Base-by-base conservation (phyloP, 1,284 basidiomycete species). In the Rugosomyces carneus region DNA sequence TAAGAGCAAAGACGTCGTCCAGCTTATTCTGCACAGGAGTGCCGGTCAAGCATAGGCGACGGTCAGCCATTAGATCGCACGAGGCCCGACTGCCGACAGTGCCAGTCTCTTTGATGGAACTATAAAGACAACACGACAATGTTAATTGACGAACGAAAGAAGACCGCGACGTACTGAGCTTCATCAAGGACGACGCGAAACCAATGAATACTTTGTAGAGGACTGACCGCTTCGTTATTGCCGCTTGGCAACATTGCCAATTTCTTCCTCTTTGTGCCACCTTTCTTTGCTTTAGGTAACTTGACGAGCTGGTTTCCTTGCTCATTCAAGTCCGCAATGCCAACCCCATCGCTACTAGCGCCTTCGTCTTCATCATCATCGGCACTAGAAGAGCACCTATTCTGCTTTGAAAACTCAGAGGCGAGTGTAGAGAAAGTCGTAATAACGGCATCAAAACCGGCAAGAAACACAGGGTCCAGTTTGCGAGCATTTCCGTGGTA, bases 21-120 rank as follows among this genome's bases (percentile, higher is more conserved):
- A 99, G 80, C 62, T 94, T 94, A 75, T 99, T 99, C 70, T 99
- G 96, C 36, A 99, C 92, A 0, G 96, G 96, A 5, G 96, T 99
- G 50, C 96, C 96, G 7, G 95, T 97, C 32, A 99, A 73, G 60
- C 92, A 96, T 37, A 98, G 72, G 16, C 96, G 83, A 44, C 96
- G 84, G 60, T 97, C 90, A 1, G 95, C 93, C 62, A 89, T 80
- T 37, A 99, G 78, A 60, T 96, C 93, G 67, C 96, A 99, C 8
- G 87, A 93, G 2, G 96, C 95, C 51, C 90, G 84, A 55, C 93
- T 93, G 42, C 89, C 94, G 44, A 97, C 91, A 0, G 96, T 99
- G 23, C 80, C 78, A 1, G 90, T 85, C 66, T 98, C 95, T 67
- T 99, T 99, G 71, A 99, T 99, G 52, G 84, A 94, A 60, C 93